Base-by-base conservation (phyloP, 2,329 filamentous ascomycete genomes). In the Aplosporella prunicola region DNA sequence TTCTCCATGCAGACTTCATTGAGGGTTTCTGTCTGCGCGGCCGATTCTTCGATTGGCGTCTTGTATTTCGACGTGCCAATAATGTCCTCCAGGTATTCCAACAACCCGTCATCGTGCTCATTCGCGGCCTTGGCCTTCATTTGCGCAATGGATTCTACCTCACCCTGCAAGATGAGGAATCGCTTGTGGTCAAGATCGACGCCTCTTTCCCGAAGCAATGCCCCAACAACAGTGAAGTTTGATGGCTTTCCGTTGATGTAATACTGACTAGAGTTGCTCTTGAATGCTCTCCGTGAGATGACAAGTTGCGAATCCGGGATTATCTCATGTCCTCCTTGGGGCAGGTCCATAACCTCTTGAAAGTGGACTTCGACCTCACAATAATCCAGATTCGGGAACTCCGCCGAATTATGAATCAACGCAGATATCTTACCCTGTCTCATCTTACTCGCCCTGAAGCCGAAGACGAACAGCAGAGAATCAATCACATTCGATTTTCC, bases 31-130 rank as follows among this genome's bases (percentile, higher is more conserved):
- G 94, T 85, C 59, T 96, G 85, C 1, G 80, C 66, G 0, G 87
- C 89, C 1, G 88, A 80, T 63, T 98, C 91, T 50, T 98, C 91
- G 45, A 98, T 98, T 0, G 91, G 89, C 0, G 82, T 76, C 64
- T 98, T 98, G 67, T 98, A 98, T 58, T 94, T 95, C 5, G 91
- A 96, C 0, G 91, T 98, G 45, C 93, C 91, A 50, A 98, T 96
- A 44, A 98, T 98, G 53, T 98, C 91, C 58, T 98, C 91, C 0
- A 98, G 75, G 47, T 98, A 98, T 59, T 98, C 91, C 13, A 98
- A 71, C 3, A 98, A 73, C 9, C 91, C 91, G 52, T 98, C 91
- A 43, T 98, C 91, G 53, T 96, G 89, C 58, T 98, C 91, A 50
- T 85, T 89, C 27, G 74, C 80, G 4, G 93, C 91, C 60, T 98